Evolutionary conservation across 805 yeast genomes (phyloP).

Genomic region (Zygosaccharomyces bisporus): DNA sequence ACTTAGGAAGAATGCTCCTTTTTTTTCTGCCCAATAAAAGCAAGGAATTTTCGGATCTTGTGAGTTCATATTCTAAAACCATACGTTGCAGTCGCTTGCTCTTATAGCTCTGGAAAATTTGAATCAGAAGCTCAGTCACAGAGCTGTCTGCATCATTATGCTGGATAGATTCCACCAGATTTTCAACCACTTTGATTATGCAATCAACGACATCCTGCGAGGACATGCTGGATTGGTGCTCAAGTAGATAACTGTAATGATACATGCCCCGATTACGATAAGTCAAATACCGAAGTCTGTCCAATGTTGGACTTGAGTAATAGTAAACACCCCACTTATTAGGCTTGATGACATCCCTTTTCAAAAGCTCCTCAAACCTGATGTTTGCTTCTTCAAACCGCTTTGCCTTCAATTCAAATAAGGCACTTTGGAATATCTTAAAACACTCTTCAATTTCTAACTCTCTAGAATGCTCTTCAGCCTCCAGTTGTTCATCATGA

Average conservation of each 20-base stretch:
- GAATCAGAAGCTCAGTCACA: constrained; percentile 47
- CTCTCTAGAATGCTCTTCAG: constrained; percentile 88
- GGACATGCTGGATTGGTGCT: constrained; percentile 24
- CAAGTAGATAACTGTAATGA: constrained; percentile 42
- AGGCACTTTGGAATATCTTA: constrained; percentile 66
- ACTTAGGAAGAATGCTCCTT: constrained; percentile 31
- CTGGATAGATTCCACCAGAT: constrained; percentile 58
- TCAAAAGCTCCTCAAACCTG: constrained; percentile 60
- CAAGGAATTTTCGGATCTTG: constrained; percentile 36
- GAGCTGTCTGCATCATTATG: constrained; percentile 65
- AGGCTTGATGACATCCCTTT: constrained; percentile 58
- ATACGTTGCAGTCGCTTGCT: constrained; percentile 49
- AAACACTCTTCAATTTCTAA: constrained; percentile 85
- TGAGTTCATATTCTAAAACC: constrained; percentile 55
- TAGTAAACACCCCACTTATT: constrained; percentile 39
- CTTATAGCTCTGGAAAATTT: constrained; percentile 49
- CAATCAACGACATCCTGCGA: constrained; percentile 41
- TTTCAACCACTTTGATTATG: constrained; percentile 49
- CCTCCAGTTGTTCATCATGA: constrained; percentile 63
- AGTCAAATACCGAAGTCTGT: constrained; percentile 69
- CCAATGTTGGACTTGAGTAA: constrained; percentile 59
- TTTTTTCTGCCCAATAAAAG: constrained; percentile 21
- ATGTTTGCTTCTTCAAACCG: constrained; percentile 48
- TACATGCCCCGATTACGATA: constrained; percentile 80
- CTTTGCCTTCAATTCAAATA: constrained; percentile 52